Conservation (phyloP, 495 filamentous ascomycete species). For the Aspergillus steynii region DNA sequence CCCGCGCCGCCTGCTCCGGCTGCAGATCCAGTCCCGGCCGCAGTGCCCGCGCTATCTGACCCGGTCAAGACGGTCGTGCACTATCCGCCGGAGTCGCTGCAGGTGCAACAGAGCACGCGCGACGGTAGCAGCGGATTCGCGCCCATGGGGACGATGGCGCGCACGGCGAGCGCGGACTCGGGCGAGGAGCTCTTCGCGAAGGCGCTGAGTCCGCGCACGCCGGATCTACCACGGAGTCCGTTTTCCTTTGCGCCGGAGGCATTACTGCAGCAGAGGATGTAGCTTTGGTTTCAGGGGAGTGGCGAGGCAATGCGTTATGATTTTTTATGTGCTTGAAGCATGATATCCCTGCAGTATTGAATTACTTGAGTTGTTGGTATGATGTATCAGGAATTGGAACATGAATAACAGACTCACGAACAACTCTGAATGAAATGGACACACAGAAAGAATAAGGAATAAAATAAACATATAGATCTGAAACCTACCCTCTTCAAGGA, state of each 20-base stretch:
- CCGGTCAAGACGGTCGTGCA: constrained; percentile 33
- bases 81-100: constrained; percentile 43
- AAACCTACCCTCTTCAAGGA: too few relatives aligned
- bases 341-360: not conserved
- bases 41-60: constrained; percentile 21
- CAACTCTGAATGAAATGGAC: not conserved
- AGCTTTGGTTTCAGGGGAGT: not conserved
- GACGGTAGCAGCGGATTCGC: constrained; percentile 35
- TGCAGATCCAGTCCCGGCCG: constrained; percentile 27
- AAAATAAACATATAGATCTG: too few relatives aligned
- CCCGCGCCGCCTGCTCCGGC: not conserved
- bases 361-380: not conserved
- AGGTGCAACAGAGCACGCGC: constrained; percentile 40
- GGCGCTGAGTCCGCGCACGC: constrained; percentile 75
- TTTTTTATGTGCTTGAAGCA: not conserved
- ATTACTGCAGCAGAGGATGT: constrained; percentile 4
- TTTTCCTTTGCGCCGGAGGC: constrained; percentile 54
- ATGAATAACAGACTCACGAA: not conserved
- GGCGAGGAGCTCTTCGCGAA: constrained; percentile 80
- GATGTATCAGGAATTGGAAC: not conserved
- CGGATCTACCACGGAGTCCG: constrained; percentile 74
- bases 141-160: constrained; percentile 30
- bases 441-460: not conserved
- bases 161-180: constrained; percentile 42
- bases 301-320: not conserved